Evolutionary conservation across 345 rosid species (phyloP).

Genomic region (Murraya koenigii): DNA sequence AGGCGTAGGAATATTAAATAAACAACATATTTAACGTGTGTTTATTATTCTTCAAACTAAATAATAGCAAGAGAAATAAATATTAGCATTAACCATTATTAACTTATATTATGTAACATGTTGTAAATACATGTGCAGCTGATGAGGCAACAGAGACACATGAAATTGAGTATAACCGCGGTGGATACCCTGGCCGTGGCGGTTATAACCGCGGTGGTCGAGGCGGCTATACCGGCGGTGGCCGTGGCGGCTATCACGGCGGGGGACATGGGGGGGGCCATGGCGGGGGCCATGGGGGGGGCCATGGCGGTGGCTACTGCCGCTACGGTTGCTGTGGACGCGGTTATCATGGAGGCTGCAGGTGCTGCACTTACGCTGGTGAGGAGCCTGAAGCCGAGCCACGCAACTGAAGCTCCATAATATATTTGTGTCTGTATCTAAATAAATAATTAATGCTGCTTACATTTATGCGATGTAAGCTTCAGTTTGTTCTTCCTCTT

Average conservation of each 20-base stretch:
- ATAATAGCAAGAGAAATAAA: too few relatives aligned
- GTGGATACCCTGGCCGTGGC: background rate
- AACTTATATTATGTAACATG: too few relatives aligned
- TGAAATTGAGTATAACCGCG: background rate
- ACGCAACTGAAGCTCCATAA: background rate
- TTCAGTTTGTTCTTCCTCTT: too few relatives aligned
- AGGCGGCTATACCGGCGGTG: background rate
- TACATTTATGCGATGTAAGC: background rate
- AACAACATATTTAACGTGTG: too few relatives aligned
- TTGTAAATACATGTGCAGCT: background rate
- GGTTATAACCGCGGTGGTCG: background rate
- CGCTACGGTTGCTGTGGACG: slow-evolving; percentile 13
- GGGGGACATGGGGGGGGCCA: background rate
- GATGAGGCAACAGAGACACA: slow-evolving; percentile 6
- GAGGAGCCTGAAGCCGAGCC: slow-evolving; percentile 15
- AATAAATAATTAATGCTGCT: background rate
- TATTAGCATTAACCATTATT: too few relatives aligned
- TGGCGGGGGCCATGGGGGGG: background rate
- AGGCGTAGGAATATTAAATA: too few relatives aligned
- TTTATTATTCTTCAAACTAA: too few relatives aligned
- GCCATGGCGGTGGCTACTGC: background rate
- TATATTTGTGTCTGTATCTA: background rate
- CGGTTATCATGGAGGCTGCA: slow-evolving; percentile 5
- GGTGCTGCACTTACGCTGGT: slow-evolving; percentile 23
- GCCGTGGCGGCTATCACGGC: background rate